These are phyloP conservation scores for Cucurbita pepo DNA, from an alignment of 306 rosid species.

Conservation along the genomic window DNA sequence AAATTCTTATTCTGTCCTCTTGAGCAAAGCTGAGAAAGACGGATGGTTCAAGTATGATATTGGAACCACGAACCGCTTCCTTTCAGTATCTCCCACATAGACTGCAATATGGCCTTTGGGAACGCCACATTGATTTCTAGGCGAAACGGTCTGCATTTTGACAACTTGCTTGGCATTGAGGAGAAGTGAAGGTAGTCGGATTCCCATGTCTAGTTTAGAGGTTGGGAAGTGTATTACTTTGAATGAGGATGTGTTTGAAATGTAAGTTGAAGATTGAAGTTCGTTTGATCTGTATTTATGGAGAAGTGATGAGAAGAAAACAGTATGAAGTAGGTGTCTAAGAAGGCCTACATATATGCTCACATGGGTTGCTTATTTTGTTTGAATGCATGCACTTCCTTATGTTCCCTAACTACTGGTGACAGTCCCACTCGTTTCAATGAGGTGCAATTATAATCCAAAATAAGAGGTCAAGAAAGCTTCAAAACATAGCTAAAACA, in stretches of 20 bases:
- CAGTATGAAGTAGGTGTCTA: neutral
- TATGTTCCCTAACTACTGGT: neutral
- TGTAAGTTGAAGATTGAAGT: neutral
- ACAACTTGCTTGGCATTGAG: neutral
- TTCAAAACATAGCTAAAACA: neutral
- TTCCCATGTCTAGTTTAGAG: neutral
- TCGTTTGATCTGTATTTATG: neutral
- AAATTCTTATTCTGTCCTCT: conserved; percentile 27
- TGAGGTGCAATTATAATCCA: neutral
- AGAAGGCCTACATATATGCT: neutral
- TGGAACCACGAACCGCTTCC: conserved; percentile 26
- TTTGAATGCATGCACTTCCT: neutral
- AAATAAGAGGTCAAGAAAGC: neutral
- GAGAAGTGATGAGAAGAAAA: neutral
- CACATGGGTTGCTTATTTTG: neutral
- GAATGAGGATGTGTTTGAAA: neutral
- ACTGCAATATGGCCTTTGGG: conserved; percentile 35
- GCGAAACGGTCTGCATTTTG: neutral
- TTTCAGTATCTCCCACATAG: conserved; percentile 26
- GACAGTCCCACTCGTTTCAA: neutral
- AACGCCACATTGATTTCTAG: conserved; percentile 6
- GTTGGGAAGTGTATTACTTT: neutral
- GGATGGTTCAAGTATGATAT: conserved; percentile 23
- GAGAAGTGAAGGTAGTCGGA: conserved; percentile 4
- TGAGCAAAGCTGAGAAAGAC: conserved; percentile 20